These are phyloP conservation scores for Metschnikowia bowlesiae DNA, from an alignment of 805 yeast species.

Conservation along the genomic window DNA sequence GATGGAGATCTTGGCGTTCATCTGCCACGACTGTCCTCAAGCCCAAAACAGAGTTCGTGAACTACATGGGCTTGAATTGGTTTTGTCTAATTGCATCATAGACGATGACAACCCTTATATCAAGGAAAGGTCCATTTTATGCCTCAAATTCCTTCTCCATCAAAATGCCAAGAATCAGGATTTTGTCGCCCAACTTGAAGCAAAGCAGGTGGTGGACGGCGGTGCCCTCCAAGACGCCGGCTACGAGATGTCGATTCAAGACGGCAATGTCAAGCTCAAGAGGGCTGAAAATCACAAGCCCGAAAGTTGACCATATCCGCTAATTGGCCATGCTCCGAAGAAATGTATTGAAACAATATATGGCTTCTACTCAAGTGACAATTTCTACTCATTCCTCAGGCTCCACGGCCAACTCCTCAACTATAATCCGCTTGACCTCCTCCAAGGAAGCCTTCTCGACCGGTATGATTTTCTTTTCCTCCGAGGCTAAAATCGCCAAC, in stretches of 20 bases:
- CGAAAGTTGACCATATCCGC: not conserved
- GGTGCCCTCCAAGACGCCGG: slow-evolving; percentile 64
- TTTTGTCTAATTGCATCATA: slow-evolving; percentile 76
- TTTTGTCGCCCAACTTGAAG: slow-evolving; percentile 74
- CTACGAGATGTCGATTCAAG: slow-evolving; percentile 63
- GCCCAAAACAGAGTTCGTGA: slow-evolving; percentile 68
- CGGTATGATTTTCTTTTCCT: slow-evolving; percentile 70
- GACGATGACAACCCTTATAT: slow-evolving; percentile 87
- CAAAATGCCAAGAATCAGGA: slow-evolving; percentile 68
- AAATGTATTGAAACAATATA: not conserved
- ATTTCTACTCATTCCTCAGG: slow-evolving; percentile 4
- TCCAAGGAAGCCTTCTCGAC: slow-evolving; percentile 71
- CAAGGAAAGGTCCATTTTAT: slow-evolving; percentile 78
- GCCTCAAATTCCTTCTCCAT: slow-evolving; percentile 64
- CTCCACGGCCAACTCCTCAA: slow-evolving; percentile 52
- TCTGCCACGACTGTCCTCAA: slow-evolving; percentile 47
- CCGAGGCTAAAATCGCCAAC: slow-evolving; percentile 62
- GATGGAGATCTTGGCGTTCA: slow-evolving; percentile 59
- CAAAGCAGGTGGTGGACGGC: slow-evolving; percentile 58
- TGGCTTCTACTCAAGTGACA: not conserved
- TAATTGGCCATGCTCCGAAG: not conserved
- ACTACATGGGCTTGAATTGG: slow-evolving; percentile 62
- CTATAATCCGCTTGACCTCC: slow-evolving; percentile 69
- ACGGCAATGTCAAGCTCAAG: slow-evolving; percentile 65
- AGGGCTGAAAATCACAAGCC: slow-evolving; percentile 13